Conservation (phyloP, 768 basidiomycete species). For the Kwoniella bestiolae region DNA sequence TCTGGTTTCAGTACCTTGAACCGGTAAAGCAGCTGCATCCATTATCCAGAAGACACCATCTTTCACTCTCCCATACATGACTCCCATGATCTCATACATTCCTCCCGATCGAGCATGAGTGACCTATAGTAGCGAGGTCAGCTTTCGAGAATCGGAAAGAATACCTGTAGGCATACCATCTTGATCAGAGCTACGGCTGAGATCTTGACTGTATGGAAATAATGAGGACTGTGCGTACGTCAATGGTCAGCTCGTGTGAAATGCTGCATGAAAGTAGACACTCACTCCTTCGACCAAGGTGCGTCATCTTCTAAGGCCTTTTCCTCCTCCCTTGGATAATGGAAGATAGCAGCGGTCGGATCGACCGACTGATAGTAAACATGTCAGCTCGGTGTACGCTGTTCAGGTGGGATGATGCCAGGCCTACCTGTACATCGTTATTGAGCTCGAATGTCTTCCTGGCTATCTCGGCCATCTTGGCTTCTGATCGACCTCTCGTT, state of each 20-base stretch:
- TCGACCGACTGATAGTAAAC: conserved; percentile 39
- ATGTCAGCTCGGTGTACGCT: conserved; percentile 8
- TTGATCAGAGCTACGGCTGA: conserved; percentile 63
- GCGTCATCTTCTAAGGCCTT: conserved; percentile 65
- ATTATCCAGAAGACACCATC: conserved; percentile 67
- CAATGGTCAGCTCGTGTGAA: not conserved
- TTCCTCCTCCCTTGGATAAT: conserved; percentile 57
- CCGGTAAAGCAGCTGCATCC: conserved; percentile 96
- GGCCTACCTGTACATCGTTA: conserved; percentile 56
- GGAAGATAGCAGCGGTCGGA: conserved; percentile 54
- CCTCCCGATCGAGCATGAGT: conserved; percentile 93
- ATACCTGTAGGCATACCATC: conserved; percentile 58
- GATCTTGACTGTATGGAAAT: conserved; percentile 62
- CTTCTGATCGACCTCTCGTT: too few relatives aligned
- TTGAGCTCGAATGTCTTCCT: conserved; percentile 58
- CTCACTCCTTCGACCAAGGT: conserved; percentile 86
- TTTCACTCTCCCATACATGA: conserved; percentile 93
- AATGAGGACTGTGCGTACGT: conserved; percentile 56
- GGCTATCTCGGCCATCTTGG: conserved; percentile 28
- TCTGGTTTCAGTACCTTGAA: conserved; percentile 96
- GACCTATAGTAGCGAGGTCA: conserved; percentile 49
- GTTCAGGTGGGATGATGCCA: not conserved
- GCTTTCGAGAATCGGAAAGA: not conserved
- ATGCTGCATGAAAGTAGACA: not conserved
- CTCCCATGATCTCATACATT: conserved; percentile 97